Evolutionary conservation across 2,329 filamentous ascomycete genomes (phyloP).

Genomic region (Trichophyton benhamiae): DNA sequence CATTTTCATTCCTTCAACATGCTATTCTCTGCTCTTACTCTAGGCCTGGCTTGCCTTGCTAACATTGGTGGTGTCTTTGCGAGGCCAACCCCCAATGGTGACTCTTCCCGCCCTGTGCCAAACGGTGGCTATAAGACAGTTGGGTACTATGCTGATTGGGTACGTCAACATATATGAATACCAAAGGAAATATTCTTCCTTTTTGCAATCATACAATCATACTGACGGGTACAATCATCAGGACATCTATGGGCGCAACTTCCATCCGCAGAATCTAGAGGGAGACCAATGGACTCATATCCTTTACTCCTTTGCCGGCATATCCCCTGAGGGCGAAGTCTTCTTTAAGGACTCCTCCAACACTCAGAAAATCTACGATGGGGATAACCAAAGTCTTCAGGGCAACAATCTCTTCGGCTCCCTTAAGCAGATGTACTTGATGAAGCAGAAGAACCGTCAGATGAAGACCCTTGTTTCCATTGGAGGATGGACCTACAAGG

Average conservation of each 20-base stretch:
- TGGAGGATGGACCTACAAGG: conserved; percentile 66
- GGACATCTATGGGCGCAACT: conserved; percentile 79
- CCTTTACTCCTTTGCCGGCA: conserved; percentile 83
- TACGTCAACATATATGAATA: neutral
- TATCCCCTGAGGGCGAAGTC: conserved; percentile 66
- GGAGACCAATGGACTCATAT: conserved; percentile 74
- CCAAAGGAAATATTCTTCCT: neutral
- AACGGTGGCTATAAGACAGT: conserved; percentile 7
- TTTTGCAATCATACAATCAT: too few species aligned
- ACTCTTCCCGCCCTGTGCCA: neutral
- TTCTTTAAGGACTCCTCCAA: conserved; percentile 60
- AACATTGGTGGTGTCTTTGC: neutral
- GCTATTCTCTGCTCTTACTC: conserved; percentile 3
- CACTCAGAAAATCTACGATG: conserved; percentile 53
- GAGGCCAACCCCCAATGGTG: neutral
- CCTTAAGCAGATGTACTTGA: conserved; percentile 60
- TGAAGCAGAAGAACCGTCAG: conserved; percentile 64
- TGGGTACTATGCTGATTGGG: conserved; percentile 12
- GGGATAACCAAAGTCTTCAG: conserved; percentile 53
- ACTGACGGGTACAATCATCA: conserved; percentile 14
- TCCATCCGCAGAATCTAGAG: conserved; percentile 73
- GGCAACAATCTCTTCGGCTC: conserved; percentile 67
- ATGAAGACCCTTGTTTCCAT: conserved; percentile 73
- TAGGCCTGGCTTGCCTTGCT: conserved; percentile 5
- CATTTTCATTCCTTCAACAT: conserved; percentile 2